Evolutionary conservation across 148 eudicot genomes (phyloP).

Genomic region (Rhododendron kiyosumense): DNA sequence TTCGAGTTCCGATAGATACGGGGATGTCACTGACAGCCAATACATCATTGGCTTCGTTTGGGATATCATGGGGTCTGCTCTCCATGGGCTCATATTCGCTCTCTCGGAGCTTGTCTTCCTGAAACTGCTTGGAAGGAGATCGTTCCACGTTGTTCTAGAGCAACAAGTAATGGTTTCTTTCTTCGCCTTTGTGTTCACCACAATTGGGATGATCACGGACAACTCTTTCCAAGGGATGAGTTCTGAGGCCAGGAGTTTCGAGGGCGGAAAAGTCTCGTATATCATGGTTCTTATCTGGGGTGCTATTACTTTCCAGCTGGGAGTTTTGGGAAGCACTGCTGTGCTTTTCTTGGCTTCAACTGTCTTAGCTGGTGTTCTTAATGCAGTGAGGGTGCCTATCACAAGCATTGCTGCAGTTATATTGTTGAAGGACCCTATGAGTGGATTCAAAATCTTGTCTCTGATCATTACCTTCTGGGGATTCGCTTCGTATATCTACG

Average conservation of each 20-base stretch:
- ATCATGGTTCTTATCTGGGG: slow-evolving; percentile 64
- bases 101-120: slow-evolving; percentile 68
- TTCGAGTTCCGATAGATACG: slow-evolving; percentile 57
- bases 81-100: slow-evolving; percentile 79
- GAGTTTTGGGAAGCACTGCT: slow-evolving; percentile 64
- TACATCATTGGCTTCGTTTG: slow-evolving; percentile 58
- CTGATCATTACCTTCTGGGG: slow-evolving; percentile 71
- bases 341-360: slow-evolving; percentile 67
- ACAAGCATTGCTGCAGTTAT: slow-evolving; percentile 81
- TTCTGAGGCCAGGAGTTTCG: slow-evolving; percentile 50
- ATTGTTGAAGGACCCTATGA: slow-evolving; percentile 60
- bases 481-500: slow-evolving; percentile 62
- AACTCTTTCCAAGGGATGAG: slow-evolving; percentile 42
- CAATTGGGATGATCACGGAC: slow-evolving; percentile 45
- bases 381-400: slow-evolving; percentile 72
- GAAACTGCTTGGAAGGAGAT: slow-evolving; percentile 44
- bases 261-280: slow-evolving; percentile 52
- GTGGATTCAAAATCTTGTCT: slow-evolving; percentile 78
- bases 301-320: slow-evolving; percentile 61
- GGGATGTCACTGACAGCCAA: slow-evolving; percentile 38
- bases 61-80: slow-evolving; percentile 68
- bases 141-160: slow-evolving; percentile 82
- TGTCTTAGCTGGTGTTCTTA: slow-evolving; percentile 71
- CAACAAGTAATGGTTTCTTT: slow-evolving; percentile 83
- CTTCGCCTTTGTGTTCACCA: slow-evolving; percentile 58